Conservation (phyloP, 208 protist genomes). For the Herpetomonas samuelpessoai region DNA sequence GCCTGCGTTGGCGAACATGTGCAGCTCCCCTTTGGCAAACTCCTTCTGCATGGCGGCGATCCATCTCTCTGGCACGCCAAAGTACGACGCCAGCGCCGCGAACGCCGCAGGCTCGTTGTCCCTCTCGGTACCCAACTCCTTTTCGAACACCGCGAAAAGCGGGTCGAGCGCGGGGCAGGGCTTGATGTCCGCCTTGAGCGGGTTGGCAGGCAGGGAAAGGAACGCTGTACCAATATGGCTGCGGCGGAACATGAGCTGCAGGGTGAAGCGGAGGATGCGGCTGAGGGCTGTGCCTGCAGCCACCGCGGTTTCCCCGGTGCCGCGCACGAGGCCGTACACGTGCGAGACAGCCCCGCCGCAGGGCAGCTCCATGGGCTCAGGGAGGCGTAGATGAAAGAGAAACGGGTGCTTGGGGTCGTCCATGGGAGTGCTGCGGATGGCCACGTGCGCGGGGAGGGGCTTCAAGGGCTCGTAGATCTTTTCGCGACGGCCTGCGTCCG, state of each 20-base stretch:
- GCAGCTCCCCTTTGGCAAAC: constrained; percentile 32
- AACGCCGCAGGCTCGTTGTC: constrained; percentile 29
- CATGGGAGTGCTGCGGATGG: constrained; percentile 33
- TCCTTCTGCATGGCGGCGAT: constrained; percentile 58
- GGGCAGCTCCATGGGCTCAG: constrained; percentile 23
- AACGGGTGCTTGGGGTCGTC: constrained; percentile 41
- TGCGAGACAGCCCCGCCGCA: constrained; percentile 16
- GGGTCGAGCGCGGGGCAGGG: neutral
- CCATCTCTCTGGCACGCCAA: constrained; percentile 34
- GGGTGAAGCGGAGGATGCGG: constrained; percentile 56
- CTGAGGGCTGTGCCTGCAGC: constrained; percentile 40
- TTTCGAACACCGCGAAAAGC: neutral
- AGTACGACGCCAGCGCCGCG: constrained; percentile 32
- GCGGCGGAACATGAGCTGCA: constrained; percentile 55
- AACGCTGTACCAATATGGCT: constrained; percentile 33
- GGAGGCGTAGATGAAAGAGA: constrained; percentile 34
- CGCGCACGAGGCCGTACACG: constrained; percentile 31
- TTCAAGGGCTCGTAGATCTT: constrained; percentile 42
- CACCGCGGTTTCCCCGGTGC: constrained; percentile 36
- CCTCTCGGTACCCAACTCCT: constrained; percentile 10
- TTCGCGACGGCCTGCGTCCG: constrained; percentile 30
- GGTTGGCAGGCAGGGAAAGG: constrained; percentile 44
- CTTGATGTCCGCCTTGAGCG: constrained; percentile 35
- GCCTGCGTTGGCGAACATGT: constrained; percentile 32
- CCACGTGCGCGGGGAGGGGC: constrained; percentile 31